A percentile compares a stretch with the other conserved stretches of the same genome.
phyloP scores from a whole-genome alignment of 2,329 filamentous ascomycete genomes.

The Fusarium buxicola region DNA sequence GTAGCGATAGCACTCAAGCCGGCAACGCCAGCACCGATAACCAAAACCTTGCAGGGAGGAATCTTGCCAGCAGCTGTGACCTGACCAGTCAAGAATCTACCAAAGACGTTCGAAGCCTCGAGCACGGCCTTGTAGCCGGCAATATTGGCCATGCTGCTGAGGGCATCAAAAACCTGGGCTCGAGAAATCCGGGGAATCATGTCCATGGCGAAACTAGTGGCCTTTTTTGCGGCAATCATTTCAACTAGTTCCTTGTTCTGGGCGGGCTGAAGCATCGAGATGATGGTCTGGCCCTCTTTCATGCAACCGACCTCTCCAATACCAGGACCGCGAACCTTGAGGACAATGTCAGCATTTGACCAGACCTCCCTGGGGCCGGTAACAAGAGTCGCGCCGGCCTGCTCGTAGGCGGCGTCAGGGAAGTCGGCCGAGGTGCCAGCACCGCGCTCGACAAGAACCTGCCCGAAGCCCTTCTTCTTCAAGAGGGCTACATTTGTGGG shows the following conservation, averaged over 20 bases:
- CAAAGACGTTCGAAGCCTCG: slow-evolving; percentile 90
- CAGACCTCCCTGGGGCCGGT: slow-evolving; percentile 76
- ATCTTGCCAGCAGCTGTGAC: slow-evolving; percentile 92
- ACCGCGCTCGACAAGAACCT: slow-evolving; percentile 81
- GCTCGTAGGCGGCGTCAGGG: slow-evolving; percentile 79
- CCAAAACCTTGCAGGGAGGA: slow-evolving; percentile 87
- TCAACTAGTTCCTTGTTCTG: slow-evolving; percentile 83
- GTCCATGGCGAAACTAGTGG: slow-evolving; percentile 90
- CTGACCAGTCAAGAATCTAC: slow-evolving; percentile 88
- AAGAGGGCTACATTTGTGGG: slow-evolving; percentile 85
- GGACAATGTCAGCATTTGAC: slow-evolving; percentile 79
- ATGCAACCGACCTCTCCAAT: slow-evolving; percentile 76
- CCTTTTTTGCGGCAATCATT: slow-evolving; percentile 75
- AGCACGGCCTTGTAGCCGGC: slow-evolving; percentile 92
- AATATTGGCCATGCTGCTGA: slow-evolving; percentile 95
- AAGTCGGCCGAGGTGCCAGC: slow-evolving; percentile 85
- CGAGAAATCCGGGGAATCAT: slow-evolving; percentile 91
- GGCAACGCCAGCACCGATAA: slow-evolving; percentile 91
- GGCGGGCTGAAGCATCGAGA: slow-evolving; percentile 85
- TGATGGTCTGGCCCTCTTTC: slow-evolving; percentile 76
- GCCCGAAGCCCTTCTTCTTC: slow-evolving; percentile 85
- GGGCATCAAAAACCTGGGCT: slow-evolving; percentile 87
- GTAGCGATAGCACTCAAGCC: slow-evolving; percentile 90
- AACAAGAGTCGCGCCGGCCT: slow-evolving; percentile 82
- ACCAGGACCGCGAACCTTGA: slow-evolving; percentile 85